These are phyloP conservation scores for Echria macrotheca DNA, from an alignment of 495 filamentous ascomycete genomes.

Conservation along the genomic window DNA sequence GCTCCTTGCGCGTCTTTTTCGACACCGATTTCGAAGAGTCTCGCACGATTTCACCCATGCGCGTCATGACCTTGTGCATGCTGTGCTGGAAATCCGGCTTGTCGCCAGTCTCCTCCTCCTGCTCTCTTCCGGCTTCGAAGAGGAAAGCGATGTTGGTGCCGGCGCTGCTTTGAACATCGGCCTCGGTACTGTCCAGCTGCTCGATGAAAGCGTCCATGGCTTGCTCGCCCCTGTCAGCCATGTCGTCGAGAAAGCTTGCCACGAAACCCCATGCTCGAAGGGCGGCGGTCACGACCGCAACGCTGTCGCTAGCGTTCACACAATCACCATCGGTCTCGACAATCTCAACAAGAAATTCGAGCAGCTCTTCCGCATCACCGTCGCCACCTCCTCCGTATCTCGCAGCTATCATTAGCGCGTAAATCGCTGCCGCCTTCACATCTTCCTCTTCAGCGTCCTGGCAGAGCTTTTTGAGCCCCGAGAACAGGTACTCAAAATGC, in stretches of 20 bases:
- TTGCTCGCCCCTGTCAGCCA: conserved; percentile 65
- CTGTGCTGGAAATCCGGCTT: conserved; percentile 37
- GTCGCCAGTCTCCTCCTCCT: conserved; percentile 59
- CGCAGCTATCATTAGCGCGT: conserved; percentile 64
- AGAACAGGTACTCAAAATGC: conserved; percentile 59
- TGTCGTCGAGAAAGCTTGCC: conserved; percentile 74
- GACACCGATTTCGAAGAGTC: conserved; percentile 67
- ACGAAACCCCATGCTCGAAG: conserved; percentile 85
- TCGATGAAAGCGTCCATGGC: conserved; percentile 85
- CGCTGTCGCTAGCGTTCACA: conserved; percentile 68
- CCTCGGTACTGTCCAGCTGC: conserved; percentile 73
- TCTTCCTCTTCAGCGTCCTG: conserved; percentile 59
- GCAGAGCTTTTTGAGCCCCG: conserved; percentile 62
- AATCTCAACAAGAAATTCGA: conserved; percentile 82
- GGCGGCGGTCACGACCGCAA: conserved; percentile 73
- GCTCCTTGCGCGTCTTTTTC: conserved; percentile 70
- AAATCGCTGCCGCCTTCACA: conserved; percentile 70
- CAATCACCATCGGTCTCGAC: conserved; percentile 75
- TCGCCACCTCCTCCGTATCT: conserved; percentile 78
- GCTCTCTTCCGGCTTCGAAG: conserved; percentile 71
- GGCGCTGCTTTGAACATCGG: conserved; percentile 75
- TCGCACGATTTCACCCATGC: conserved; percentile 44
- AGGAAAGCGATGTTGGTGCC: conserved; percentile 87
- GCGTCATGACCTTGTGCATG: conserved; percentile 56
- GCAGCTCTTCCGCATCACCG: conserved; percentile 64